A percentile compares a stretch with the other conserved stretches of the same genome.
Conservation (phyloP, 768 basidiomycete genomes). For the Imleria badia region DNA sequence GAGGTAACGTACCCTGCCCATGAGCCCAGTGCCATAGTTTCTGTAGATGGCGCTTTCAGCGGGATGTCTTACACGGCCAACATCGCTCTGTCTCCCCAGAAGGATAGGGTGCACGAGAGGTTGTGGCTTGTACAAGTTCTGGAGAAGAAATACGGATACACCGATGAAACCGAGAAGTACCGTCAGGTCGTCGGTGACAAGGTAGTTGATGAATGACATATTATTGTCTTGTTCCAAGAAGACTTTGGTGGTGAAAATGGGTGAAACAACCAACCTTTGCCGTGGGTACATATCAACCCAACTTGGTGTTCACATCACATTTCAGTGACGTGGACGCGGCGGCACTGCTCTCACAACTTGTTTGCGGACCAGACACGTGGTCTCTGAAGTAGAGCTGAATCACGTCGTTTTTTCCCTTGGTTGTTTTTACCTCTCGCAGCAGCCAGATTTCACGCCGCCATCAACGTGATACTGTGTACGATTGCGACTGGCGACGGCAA, state of each 20-base stretch:
- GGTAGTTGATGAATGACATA: constrained; percentile 52
- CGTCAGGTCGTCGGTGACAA: constrained; percentile 78
- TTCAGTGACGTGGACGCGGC: not conserved
- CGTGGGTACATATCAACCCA: not conserved
- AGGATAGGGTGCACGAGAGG: constrained; percentile 92
- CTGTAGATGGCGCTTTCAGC: constrained; percentile 87
- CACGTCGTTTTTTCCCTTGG: no score
- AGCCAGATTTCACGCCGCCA: no score
- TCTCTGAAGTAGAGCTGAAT: no score
- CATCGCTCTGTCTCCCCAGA: constrained; percentile 89
- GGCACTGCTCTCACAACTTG: no score
- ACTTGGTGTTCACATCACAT: not conserved
- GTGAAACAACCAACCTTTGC: constrained; percentile 7
- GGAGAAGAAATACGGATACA: constrained; percentile 73
- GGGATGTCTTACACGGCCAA: constrained; percentile 74
- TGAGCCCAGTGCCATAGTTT: constrained; percentile 83
- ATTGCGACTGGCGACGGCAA: not conserved
- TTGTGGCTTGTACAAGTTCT: constrained; percentile 77
- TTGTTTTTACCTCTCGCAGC: no score
- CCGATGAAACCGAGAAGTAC: constrained; percentile 74
- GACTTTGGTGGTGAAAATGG: not conserved
- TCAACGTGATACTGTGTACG: no score
- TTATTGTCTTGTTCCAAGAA: constrained; percentile 16
- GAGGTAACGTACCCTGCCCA: constrained; percentile 65
- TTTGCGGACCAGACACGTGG: no score